Evolutionary conservation across 2,329 filamentous ascomycete genomes (phyloP).

Genomic region (Metarhizium album): DNA sequence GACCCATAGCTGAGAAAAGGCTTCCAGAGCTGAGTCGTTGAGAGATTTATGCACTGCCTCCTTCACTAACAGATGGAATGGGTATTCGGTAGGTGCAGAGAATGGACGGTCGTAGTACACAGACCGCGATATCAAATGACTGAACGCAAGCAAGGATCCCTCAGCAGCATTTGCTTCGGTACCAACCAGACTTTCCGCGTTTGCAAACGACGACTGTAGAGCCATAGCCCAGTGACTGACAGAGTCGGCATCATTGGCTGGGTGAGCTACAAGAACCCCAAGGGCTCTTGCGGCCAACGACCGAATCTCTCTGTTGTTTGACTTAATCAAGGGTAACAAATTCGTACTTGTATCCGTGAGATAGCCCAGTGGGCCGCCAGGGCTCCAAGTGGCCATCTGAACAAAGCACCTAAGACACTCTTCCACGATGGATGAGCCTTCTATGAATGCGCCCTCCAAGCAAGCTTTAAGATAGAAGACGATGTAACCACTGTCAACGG

Average conservation of each 20-base stretch:
- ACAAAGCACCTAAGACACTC: slow-evolving; percentile 42
- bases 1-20: slow-evolving; percentile 36
- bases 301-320: slow-evolving; percentile 61
- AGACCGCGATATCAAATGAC: slow-evolving; percentile 31
- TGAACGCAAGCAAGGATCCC: slow-evolving; percentile 34
- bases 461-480: slow-evolving; percentile 39
- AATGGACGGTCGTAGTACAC: slow-evolving; percentile 30
- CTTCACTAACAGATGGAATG: slow-evolving; percentile 21
- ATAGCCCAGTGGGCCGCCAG: slow-evolving; percentile 38
- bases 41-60: slow-evolving; percentile 23
- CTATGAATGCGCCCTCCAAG: slow-evolving; percentile 44
- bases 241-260: slow-evolving; percentile 26
- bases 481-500: slow-evolving; percentile 27
- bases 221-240: slow-evolving; percentile 16
- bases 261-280: slow-evolving; percentile 67
- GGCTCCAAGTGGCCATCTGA: slow-evolving; percentile 38
- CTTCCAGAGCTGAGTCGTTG: slow-evolving; percentile 33
- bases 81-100: slow-evolving; percentile 18
- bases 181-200: slow-evolving; percentile 30
- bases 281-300: slow-evolving; percentile 57
- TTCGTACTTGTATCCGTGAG: slow-evolving; percentile 38
- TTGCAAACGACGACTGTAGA: slow-evolving; percentile 33
- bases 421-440: slow-evolving; percentile 30
- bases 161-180: slow-evolving; percentile 34
- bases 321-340: slow-evolving; percentile 51